A percentile compares a stretch with the other conserved stretches of the same genome.
phyloP scores from a whole-genome alignment of 148 eudicot genomes.

The Cornus kousa region DNA sequence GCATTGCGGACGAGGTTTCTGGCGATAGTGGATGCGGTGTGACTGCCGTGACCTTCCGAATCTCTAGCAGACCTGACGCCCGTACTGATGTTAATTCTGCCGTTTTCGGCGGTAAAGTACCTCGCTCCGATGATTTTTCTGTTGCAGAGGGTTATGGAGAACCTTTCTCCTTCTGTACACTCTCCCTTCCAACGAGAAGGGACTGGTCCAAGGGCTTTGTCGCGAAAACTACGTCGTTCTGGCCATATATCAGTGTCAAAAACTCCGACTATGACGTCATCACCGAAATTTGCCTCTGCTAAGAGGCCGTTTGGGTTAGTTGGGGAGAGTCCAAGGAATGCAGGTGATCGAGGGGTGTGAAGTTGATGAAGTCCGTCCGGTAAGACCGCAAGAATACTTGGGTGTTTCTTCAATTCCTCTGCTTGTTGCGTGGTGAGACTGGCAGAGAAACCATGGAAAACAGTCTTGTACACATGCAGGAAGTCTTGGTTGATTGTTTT shows the following conservation, averaged over 20 bases:
- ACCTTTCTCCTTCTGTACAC: constrained; percentile 46
- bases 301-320: constrained; percentile 15
- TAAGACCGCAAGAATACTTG: constrained; percentile 31
- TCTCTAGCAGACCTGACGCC: constrained; percentile 46
- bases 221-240: constrained; percentile 51
- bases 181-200: constrained; percentile 62
- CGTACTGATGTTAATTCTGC: neutral
- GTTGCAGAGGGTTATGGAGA: constrained; percentile 44
- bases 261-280: constrained; percentile 54
- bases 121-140: constrained; percentile 65
- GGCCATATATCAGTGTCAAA: constrained; percentile 80
- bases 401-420: constrained; percentile 20
- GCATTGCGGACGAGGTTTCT: constrained; percentile 46
- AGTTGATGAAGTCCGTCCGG: constrained; percentile 34
- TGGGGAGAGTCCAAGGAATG: constrained; percentile 29
- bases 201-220: constrained; percentile 47
- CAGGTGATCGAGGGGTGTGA: constrained; percentile 41
- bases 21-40: constrained; percentile 71
- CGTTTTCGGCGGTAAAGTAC: constrained; percentile 23
- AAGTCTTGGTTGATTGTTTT: constrained; percentile 7
- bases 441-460: constrained; percentile 49
- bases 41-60: constrained; percentile 64
- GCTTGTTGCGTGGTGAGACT: constrained; percentile 35
- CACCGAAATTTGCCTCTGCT: constrained; percentile 34
- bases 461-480: constrained; percentile 39